phyloP scores from a whole-genome alignment of 306 rosid species.

The Albizia julibrissin region DNA sequence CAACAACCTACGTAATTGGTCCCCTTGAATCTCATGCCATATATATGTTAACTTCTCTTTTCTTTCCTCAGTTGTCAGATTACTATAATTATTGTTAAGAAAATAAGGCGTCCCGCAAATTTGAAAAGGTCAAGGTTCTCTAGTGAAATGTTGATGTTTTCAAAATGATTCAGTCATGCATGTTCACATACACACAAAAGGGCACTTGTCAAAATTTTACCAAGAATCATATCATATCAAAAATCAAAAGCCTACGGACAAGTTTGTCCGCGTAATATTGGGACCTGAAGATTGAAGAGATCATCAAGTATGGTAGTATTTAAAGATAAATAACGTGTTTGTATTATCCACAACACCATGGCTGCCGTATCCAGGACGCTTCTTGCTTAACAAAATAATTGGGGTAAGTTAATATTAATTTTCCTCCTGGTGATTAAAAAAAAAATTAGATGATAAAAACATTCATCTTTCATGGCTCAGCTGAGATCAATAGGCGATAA shows the following conservation, averaged over 20 bases:
- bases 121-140: not conserved
- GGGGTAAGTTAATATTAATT: not conserved
- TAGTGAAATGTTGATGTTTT: not conserved
- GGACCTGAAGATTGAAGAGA: not conserved
- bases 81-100: too few relatives aligned
- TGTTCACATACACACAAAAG: not conserved
- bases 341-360: not conserved
- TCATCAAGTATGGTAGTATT: not conserved
- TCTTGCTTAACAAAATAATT: not conserved
- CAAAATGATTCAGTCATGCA: not conserved
- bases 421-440: not conserved
- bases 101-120: not conserved
- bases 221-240: not conserved
- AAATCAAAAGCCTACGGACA: not conserved
- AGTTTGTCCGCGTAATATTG: not conserved
- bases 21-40: not conserved
- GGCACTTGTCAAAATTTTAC: not conserved
- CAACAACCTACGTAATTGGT: too few relatives aligned
- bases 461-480: not conserved
- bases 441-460: not conserved
- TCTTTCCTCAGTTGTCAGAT: not conserved
- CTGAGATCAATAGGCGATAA: not conserved
- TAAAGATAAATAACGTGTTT: not conserved
- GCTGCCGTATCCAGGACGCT: not conserved
- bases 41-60: not conserved